Evolutionary conservation across 495 filamentous ascomycete species (phyloP).

Genomic region (Penicillium soppii): DNA sequence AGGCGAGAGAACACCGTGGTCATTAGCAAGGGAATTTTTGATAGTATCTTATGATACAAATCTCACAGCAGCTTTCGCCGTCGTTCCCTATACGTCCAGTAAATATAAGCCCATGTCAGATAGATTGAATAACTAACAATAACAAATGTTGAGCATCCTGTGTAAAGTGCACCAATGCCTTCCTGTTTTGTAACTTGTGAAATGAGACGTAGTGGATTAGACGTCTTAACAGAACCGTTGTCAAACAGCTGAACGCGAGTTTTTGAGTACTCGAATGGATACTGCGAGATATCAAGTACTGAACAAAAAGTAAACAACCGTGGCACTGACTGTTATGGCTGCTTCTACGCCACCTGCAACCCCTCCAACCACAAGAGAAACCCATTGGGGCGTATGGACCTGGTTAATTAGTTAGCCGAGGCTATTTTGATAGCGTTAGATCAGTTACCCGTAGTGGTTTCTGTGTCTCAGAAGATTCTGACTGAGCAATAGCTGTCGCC

Average conservation of each 20-base stretch:
- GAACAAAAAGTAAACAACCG: neutral
- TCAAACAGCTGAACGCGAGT: slow-evolving; percentile 60
- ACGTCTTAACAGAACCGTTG: slow-evolving; percentile 36
- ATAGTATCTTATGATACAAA: slow-evolving; percentile 67
- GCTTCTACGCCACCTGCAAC: slow-evolving; percentile 57
- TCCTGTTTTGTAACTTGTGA: slow-evolving; percentile 49
- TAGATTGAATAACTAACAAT: slow-evolving; percentile 23
- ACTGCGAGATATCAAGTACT: slow-evolving; percentile 28
- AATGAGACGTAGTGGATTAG: slow-evolving; percentile 57
- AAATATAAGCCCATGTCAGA: neutral
- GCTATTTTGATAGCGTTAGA: neutral
- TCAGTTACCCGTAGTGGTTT: neutral
- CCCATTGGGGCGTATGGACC: slow-evolving; percentile 24
- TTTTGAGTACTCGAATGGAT: slow-evolving; percentile 70
- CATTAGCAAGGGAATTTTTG: slow-evolving; percentile 58
- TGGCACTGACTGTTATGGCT: slow-evolving; percentile 41
- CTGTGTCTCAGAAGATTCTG: neutral
- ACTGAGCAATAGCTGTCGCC: neutral
- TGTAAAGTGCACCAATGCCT: slow-evolving; percentile 59
- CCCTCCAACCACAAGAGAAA: slow-evolving; percentile 54
- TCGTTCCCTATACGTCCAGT: slow-evolving; percentile 37
- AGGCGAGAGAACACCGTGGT: slow-evolving; percentile 55
- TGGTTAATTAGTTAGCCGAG: neutral
- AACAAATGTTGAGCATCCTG: slow-evolving; percentile 61
- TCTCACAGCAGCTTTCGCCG: slow-evolving; percentile 64